phyloP scores from a whole-genome alignment of 164 flowering plant species.

The Taxillus chinensis region DNA sequence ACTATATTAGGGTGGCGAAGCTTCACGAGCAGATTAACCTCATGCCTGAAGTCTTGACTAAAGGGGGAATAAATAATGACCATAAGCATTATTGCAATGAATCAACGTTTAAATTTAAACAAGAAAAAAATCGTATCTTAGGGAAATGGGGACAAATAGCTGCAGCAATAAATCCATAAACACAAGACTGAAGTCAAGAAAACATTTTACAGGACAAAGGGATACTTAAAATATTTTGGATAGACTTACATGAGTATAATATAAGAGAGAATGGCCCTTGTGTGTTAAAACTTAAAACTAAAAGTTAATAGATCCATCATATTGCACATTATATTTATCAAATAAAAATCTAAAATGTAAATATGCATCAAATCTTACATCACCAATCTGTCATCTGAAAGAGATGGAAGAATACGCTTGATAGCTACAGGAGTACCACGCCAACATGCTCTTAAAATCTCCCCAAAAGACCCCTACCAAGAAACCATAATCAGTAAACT shows the following conservation, averaged over 20 bases:
- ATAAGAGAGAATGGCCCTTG: too few relatives aligned
- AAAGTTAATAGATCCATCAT: too few relatives aligned
- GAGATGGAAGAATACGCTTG: slow-evolving; percentile 95
- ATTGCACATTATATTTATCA: too few relatives aligned
- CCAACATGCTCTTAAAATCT: slow-evolving; percentile 88
- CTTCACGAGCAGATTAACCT: slow-evolving; percentile 95
- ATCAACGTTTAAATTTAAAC: not conserved
- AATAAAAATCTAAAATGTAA: too few relatives aligned
- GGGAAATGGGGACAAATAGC: too few relatives aligned
- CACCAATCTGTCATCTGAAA: slow-evolving; percentile 95
- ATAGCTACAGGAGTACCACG: slow-evolving; percentile 99
- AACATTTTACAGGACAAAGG: too few relatives aligned
- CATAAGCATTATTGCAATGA: too few relatives aligned
- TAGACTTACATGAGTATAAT: too few relatives aligned
- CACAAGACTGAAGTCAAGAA: too few relatives aligned
- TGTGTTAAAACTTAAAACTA: too few relatives aligned
- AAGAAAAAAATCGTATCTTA: not conserved
- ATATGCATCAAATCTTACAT: slow-evolving; percentile 38
- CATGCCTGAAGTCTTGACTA: slow-evolving; percentile 99
- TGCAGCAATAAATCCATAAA: too few relatives aligned
- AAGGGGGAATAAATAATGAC: slow-evolving; percentile 2
- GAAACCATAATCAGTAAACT: slow-evolving; percentile 12
- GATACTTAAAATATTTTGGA: too few relatives aligned
- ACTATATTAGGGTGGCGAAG: slow-evolving; percentile 98
- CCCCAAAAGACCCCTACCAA: slow-evolving; percentile 91